Evolutionary conservation across 345 rosid genomes (phyloP).

Genomic region (Lepidium africanum): DNA sequence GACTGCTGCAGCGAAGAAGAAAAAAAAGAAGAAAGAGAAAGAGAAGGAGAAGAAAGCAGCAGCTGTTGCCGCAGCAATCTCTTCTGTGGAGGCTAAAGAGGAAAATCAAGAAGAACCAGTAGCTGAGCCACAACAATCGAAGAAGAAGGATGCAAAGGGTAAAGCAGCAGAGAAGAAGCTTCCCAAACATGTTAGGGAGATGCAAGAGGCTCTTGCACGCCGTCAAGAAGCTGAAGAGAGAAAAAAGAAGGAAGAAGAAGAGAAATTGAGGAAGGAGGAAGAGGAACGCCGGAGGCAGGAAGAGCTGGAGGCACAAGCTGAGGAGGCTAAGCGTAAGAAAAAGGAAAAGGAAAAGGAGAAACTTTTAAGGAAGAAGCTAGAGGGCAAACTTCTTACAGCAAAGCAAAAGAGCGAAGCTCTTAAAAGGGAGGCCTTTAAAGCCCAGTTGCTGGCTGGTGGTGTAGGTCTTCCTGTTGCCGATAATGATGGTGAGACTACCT

Average conservation of each 20-base stretch:
- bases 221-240: conserved; percentile 75
- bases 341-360: conserved; percentile 92
- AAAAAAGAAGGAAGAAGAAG: conserved; percentile 83
- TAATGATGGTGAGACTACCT: conserved; percentile 38
- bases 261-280: conserved; percentile 79
- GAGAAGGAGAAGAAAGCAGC: conserved; percentile 66
- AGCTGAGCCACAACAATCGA: conserved; percentile 38
- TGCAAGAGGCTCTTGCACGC: conserved; percentile 86
- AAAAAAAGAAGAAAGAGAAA: conserved; percentile 83
- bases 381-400: conserved; percentile 81
- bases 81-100: conserved; percentile 38
- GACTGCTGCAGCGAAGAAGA: conserved; percentile 86
- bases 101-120: conserved; percentile 44
- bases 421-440: conserved; percentile 78
- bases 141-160: conserved; percentile 65
- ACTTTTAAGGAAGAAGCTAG: conserved; percentile 75
- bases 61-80: conserved; percentile 33
- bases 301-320: conserved; percentile 86
- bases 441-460: conserved; percentile 59
- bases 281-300: conserved; percentile 78
- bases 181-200: conserved; percentile 93
- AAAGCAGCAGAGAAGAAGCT: conserved; percentile 83
- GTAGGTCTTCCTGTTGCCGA: conserved; percentile 45
- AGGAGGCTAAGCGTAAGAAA: conserved; percentile 82
- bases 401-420: conserved; percentile 89